A percentile compares a stretch with the other conserved stretches of the same genome.
These are phyloP conservation scores for Gentiana macrophylla DNA, from an alignment of 257 asterid genomes.

Conservation along the genomic window DNA sequence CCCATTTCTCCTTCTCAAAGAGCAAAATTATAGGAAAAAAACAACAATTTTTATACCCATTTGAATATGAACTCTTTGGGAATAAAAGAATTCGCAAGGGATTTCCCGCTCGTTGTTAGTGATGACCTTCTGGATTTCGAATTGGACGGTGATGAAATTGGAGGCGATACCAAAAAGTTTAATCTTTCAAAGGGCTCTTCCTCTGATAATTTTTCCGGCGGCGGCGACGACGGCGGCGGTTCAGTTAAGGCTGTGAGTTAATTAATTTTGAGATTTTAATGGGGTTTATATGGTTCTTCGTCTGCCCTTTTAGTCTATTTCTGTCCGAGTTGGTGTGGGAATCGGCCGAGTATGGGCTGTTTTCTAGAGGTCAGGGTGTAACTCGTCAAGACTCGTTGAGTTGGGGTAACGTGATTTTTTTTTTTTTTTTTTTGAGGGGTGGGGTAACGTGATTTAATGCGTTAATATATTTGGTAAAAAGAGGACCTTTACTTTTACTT, in stretches of 20 bases:
- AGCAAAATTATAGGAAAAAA: slow-evolving; percentile 11
- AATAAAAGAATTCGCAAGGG: slow-evolving; percentile 13
- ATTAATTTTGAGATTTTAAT: not conserved
- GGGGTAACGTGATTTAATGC: too few species aligned
- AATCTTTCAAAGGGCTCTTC: slow-evolving; percentile 2
- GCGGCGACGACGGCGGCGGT: slow-evolving; percentile 7
- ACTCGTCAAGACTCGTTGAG: slow-evolving; percentile 22
- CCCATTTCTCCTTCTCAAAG: slow-evolving; percentile 3
- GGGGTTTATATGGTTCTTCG: slow-evolving; percentile 1
- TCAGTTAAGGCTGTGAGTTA: slow-evolving; percentile 24
- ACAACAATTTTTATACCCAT: slow-evolving; percentile 6
- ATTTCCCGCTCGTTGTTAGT: slow-evolving; percentile 36
- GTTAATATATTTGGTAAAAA: too few species aligned
- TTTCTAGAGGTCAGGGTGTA: slow-evolving; percentile 2
- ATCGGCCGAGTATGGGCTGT: slow-evolving; percentile 31
- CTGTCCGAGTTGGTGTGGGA: slow-evolving; percentile 19
- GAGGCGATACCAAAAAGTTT: slow-evolving; percentile 10
- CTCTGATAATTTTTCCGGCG: slow-evolving; percentile 14
- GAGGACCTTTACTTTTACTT: not conserved
- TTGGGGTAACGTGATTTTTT: too few species aligned
- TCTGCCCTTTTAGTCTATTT: not conserved
- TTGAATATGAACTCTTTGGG: slow-evolving; percentile 7
- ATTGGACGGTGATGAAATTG: slow-evolving; percentile 41
- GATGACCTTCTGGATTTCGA: slow-evolving; percentile 65
- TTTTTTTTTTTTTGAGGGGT: too few species aligned